Conservation (phyloP, 805 yeast species). For the Saturnispora bothae region DNA sequence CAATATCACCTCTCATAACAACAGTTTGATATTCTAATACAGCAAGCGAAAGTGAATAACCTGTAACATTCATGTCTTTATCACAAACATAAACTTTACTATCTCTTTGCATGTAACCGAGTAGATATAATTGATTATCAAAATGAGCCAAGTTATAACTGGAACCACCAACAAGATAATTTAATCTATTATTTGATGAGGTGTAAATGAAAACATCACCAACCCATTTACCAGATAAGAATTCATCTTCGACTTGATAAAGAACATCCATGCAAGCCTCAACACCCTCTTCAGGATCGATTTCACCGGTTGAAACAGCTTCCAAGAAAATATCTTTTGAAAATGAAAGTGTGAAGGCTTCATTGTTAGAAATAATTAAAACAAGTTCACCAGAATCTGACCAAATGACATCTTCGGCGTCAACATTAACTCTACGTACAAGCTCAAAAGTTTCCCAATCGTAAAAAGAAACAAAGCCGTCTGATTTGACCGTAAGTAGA, state of each 20-base stretch:
- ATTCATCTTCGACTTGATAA: constrained; percentile 69
- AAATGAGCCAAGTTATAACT: constrained; percentile 87
- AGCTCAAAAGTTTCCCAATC: constrained; percentile 87
- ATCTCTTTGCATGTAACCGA: constrained; percentile 87
- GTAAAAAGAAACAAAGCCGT: constrained; percentile 75
- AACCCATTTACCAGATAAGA: constrained; percentile 88
- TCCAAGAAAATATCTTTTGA: constrained; percentile 56
- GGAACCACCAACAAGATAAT: constrained; percentile 91
- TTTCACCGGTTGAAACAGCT: constrained; percentile 45
- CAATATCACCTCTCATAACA: constrained; percentile 89
- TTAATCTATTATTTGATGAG: constrained; percentile 75
- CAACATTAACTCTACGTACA: constrained; percentile 85
- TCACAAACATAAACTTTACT: constrained; percentile 85
- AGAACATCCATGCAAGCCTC: constrained; percentile 79
- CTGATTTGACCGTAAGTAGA: constrained; percentile 75
- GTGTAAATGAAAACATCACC: constrained; percentile 96
- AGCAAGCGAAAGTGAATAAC: constrained; percentile 72
- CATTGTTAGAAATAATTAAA: constrained; percentile 58
- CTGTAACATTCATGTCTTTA: constrained; percentile 72
- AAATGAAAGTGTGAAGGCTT: constrained; percentile 69
- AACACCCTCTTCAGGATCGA: constrained; percentile 78
- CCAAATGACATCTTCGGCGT: constrained; percentile 79
- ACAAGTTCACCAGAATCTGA: constrained; percentile 87
- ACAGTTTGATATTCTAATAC: constrained; percentile 94
- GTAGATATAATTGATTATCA: constrained; percentile 73